These are phyloP conservation scores for Zychaea mexicana DNA, from an alignment of 371 early-diverging fungal genomes.

Conservation along the genomic window DNA sequence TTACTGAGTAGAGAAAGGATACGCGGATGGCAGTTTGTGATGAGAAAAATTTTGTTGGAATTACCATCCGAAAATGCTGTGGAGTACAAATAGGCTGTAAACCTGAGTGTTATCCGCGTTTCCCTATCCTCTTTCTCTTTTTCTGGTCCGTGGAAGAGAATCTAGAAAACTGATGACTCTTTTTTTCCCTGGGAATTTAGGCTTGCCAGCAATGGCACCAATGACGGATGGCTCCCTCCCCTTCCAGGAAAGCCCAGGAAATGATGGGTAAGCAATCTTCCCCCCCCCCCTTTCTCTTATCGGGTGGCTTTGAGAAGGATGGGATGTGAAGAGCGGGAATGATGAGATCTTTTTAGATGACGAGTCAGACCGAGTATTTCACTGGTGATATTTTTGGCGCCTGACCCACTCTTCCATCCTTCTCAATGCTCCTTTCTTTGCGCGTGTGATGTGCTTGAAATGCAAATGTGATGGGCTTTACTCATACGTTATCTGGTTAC, in stretches of 20 bases:
- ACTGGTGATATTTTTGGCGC: slow-evolving; percentile 54
- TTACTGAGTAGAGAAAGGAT: background rate
- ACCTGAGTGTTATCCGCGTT: slow-evolving; percentile 27
- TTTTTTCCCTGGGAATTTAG: background rate
- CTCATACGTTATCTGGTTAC: background rate
- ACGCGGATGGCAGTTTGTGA: slow-evolving; percentile 25
- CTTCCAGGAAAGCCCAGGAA: background rate
- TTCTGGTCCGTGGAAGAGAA: background rate
- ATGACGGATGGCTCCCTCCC: no score
- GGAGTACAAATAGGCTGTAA: slow-evolving; percentile 48
- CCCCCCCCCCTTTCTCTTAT: no score
- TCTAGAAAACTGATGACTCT: background rate
- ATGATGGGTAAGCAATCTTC: background rate
- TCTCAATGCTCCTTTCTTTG: slow-evolving; percentile 7
- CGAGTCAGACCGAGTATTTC: slow-evolving; percentile 76
- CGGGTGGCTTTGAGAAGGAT: background rate
- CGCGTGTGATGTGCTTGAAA: no score
- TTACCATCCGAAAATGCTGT: slow-evolving; percentile 50
- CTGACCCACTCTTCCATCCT: slow-evolving; percentile 43
- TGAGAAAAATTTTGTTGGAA: slow-evolving; percentile 52
- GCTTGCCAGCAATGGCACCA: no score
- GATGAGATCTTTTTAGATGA: slow-evolving; percentile 66
- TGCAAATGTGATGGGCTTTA: background rate
- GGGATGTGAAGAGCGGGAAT: slow-evolving; percentile 14
- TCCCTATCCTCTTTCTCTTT: background rate